These are phyloP conservation scores for Platanthera guangdongensis DNA, from an alignment of 106 monocot genomes.

Conservation along the genomic window DNA sequence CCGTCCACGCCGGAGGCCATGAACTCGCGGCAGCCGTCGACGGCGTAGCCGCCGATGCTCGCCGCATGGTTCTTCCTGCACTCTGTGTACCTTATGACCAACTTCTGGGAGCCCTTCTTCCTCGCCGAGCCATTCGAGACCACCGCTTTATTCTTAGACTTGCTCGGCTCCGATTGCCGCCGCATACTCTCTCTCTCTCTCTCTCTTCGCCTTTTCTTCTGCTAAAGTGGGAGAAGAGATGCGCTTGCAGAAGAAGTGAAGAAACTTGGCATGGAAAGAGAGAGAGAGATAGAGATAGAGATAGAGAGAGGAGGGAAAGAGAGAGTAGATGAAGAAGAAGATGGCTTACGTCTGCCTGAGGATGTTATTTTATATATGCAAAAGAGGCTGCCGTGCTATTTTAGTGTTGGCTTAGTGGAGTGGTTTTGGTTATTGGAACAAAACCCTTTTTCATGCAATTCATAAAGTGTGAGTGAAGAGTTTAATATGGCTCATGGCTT, in stretches of 20 bases:
- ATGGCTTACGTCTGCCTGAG: neutral
- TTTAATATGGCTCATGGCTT: too few species aligned
- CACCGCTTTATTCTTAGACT: neutral
- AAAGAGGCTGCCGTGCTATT: neutral
- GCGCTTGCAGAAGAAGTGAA: neutral
- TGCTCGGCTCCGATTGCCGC: neutral
- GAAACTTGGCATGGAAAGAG: neutral
- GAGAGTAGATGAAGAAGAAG: neutral
- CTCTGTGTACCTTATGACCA: slow-evolving; percentile 29
- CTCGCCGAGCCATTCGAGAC: slow-evolving; percentile 9
- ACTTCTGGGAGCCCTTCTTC: slow-evolving; percentile 14
- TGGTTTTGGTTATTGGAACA: slow-evolving; percentile 1
- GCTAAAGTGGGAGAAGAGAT: neutral
- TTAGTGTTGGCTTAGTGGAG: slow-evolving; percentile 2
- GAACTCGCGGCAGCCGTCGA: slow-evolving; percentile 84
- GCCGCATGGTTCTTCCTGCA: slow-evolving; percentile 60
- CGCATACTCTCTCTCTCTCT: slow-evolving; percentile 1
- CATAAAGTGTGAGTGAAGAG: neutral
- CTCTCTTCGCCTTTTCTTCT: neutral
- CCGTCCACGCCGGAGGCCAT: slow-evolving; percentile 60
- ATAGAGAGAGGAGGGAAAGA: neutral
- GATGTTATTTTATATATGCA: neutral
- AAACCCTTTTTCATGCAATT: neutral
- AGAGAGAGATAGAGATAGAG: neutral
- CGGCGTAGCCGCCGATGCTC: slow-evolving; percentile 54